Evolutionary conservation across 1,139 yeast species (phyloP).

Genomic region (Protomyces macrosporus): DNA sequence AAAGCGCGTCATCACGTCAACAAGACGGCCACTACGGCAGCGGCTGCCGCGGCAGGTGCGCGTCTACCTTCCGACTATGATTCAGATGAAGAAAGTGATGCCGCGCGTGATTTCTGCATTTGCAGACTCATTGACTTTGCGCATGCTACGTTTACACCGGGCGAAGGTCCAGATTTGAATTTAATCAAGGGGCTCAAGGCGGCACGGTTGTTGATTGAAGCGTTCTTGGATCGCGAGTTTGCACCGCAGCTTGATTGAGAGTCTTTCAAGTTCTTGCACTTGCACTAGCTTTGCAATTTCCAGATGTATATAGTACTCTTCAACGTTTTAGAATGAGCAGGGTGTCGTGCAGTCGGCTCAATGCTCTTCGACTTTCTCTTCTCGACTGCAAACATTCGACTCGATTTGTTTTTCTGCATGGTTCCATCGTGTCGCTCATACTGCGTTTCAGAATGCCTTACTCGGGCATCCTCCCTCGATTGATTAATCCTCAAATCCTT

Average conservation of each 20-base stretch:
- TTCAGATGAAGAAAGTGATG: slow-evolving; percentile 10
- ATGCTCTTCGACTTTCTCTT: background rate
- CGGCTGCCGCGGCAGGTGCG: background rate
- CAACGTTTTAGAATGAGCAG: too few species aligned
- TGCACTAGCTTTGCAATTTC: too few species aligned
- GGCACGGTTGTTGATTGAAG: slow-evolving; percentile 7
- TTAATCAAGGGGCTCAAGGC: slow-evolving; percentile 49
- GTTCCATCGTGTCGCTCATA: too few species aligned
- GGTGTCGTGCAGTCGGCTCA: too few species aligned
- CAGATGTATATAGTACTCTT: too few species aligned
- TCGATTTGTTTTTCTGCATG: background rate
- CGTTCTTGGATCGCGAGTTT: slow-evolving; percentile 2
- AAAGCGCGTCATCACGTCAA: background rate
- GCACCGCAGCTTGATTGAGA: background rate
- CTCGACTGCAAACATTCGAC: background rate
- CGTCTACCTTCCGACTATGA: background rate
- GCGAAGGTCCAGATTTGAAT: slow-evolving; percentile 67
- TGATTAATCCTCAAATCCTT: background rate
- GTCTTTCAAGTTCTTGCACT: background rate
- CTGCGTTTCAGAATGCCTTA: background rate
- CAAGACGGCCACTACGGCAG: too few species aligned
- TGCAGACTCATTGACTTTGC: slow-evolving; percentile 74
- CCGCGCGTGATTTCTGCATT: slow-evolving; percentile 22
- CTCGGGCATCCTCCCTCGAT: background rate
- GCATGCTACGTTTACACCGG: slow-evolving; percentile 62